These are phyloP conservation scores for Neotropicomus parvogracilis DNA, from an alignment of 1,284 basidiomycete species.

Conservation along the genomic window DNA sequence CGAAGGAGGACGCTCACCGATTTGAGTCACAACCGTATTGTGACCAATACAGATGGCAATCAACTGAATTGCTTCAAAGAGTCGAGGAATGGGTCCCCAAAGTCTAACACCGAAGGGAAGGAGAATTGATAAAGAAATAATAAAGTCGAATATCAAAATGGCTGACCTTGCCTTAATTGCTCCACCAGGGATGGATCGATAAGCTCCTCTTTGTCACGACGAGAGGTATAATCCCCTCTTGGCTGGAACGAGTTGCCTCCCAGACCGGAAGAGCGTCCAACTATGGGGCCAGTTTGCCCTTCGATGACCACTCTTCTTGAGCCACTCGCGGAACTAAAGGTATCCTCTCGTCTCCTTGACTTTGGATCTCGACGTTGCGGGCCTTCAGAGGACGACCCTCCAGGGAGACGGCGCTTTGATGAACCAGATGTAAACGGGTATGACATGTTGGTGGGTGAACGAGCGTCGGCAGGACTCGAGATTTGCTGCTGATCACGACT, in stretches of 20 bases:
- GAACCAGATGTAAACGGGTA: conserved; percentile 25
- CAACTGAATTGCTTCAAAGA: conserved; percentile 22
- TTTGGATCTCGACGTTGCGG: conserved; percentile 38
- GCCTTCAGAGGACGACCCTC: conserved; percentile 34
- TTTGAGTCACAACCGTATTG: background rate
- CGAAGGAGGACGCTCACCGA: conserved; percentile 9
- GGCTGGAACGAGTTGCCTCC: conserved; percentile 23
- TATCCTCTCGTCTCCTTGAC: conserved; percentile 41
- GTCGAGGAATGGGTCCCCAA: conserved; percentile 49
- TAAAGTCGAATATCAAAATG: background rate
- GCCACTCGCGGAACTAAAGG: conserved; percentile 20
- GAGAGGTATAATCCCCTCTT: conserved; percentile 30
- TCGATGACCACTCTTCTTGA: conserved; percentile 25
- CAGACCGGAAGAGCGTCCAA: conserved; percentile 14
- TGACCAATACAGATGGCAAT: conserved; percentile 1
- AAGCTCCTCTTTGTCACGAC: conserved; percentile 40
- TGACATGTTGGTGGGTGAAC: conserved; percentile 18
- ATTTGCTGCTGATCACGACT: conserved; percentile 31
- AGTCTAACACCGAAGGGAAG: conserved; percentile 30
- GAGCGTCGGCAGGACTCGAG: conserved; percentile 19
- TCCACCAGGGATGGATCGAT: conserved; percentile 39
- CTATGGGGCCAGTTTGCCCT: conserved; percentile 21
- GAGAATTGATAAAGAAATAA: background rate
- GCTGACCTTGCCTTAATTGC: conserved; percentile 38
- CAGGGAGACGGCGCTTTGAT: conserved; percentile 41